Evolutionary conservation across 1,284 basidiomycete species (phyloP).

Genomic region (Phlebopus sp.): DNA sequence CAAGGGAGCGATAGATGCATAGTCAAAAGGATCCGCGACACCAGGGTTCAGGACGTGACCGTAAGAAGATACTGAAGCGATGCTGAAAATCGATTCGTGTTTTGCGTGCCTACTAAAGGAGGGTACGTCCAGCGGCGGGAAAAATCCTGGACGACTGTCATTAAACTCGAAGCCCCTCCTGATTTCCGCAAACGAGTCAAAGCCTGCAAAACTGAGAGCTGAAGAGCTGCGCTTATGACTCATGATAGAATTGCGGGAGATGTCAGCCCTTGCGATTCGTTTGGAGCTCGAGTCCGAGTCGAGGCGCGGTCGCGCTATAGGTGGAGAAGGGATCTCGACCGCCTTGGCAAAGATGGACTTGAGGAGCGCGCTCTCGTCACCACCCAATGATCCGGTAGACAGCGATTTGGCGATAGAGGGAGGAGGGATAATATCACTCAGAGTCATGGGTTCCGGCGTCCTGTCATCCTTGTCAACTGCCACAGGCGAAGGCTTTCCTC

Average conservation of each 20-base stretch:
- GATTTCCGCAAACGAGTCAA: conserved; percentile 73
- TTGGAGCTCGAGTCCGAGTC: conserved; percentile 47
- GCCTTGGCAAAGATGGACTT: conserved; percentile 59
- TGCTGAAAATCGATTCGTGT: conserved; percentile 68
- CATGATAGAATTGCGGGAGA: conserved; percentile 15
- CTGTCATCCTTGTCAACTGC: conserved; percentile 13
- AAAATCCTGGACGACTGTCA: conserved; percentile 59
- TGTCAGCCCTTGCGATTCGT: conserved; percentile 21
- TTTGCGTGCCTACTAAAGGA: conserved; percentile 39
- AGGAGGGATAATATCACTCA: conserved; percentile 74
- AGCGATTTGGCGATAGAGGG: conserved; percentile 47
- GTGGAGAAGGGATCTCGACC: conserved; percentile 32
- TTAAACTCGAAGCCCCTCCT: conserved; percentile 71
- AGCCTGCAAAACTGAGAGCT: conserved; percentile 60
- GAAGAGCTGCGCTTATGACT: conserved; percentile 52
- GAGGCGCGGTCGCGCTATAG: conserved; percentile 34
- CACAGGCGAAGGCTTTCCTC: conserved; percentile 45
- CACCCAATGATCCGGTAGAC: conserved; percentile 43
- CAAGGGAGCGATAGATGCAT: conserved; percentile 36
- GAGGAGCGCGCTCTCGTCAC: conserved; percentile 55
- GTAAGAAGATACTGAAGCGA: conserved; percentile 80
- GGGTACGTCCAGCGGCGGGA: conserved; percentile 47
- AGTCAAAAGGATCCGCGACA: conserved; percentile 72
- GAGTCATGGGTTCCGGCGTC: conserved; percentile 42
- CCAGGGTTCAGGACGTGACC: conserved; percentile 67